Conservation (phyloP, 2,329 filamentous ascomycete genomes). For the Drechslerella dactyloides region DNA sequence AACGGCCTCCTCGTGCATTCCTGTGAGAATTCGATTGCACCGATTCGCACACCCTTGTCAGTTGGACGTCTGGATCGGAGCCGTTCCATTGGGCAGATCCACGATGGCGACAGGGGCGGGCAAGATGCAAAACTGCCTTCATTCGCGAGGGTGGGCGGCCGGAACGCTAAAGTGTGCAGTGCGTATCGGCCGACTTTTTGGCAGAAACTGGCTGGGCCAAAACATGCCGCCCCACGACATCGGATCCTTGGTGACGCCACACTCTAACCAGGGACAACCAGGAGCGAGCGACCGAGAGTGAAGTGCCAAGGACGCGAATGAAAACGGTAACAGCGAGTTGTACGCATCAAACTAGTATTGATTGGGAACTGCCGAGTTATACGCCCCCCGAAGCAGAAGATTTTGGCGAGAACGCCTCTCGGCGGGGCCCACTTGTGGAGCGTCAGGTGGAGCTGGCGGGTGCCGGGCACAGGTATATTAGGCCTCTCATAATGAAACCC, state of each 20-base stretch:
- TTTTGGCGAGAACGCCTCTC: slow-evolving; percentile 30
- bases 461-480: slow-evolving; percentile 29
- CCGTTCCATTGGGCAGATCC: slow-evolving; percentile 36
- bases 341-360: slow-evolving; percentile 1
- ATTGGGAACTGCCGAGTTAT: slow-evolving; percentile 21
- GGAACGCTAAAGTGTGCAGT: neutral
- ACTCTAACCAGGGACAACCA: slow-evolving; percentile 20
- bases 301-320: neutral
- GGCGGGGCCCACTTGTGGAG: slow-evolving; percentile 14
- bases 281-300: neutral
- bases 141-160: slow-evolving; percentile 14
- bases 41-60: slow-evolving; percentile 31
- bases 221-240: slow-evolving; percentile 7
- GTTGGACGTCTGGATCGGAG: slow-evolving; percentile 27
- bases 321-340: slow-evolving; percentile 11
- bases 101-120: slow-evolving; percentile 19
- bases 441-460: neutral
- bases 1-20: slow-evolving; percentile 44
- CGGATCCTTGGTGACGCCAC: slow-evolving; percentile 36
- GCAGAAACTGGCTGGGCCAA: neutral
- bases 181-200: neutral
- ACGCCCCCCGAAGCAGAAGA: slow-evolving; percentile 27
- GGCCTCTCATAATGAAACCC: slow-evolving; percentile 45
- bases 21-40: slow-evolving; percentile 25
- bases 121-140: slow-evolving; percentile 24